phyloP scores from a whole-genome alignment of 208 protist species.

The Leishmania turanica region DNA sequence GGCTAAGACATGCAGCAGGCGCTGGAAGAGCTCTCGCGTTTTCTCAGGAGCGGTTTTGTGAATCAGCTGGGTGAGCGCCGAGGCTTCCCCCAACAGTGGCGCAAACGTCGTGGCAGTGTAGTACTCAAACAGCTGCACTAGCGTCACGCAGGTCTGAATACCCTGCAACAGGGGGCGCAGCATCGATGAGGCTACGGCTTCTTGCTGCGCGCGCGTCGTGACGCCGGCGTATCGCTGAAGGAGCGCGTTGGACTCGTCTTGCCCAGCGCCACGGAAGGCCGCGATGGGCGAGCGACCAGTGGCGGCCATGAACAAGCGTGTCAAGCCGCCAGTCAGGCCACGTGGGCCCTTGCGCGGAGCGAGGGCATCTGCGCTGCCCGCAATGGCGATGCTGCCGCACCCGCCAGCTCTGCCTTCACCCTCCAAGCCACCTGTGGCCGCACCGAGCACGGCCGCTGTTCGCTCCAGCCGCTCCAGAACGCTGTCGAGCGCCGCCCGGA shows the following conservation, averaged over 20 bases:
- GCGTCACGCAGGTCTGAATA: constrained; percentile 49
- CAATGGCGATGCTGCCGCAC: neutral
- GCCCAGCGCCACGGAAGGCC: constrained; percentile 5
- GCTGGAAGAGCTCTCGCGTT: constrained; percentile 47
- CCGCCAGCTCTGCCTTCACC: neutral
- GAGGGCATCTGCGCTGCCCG: neutral
- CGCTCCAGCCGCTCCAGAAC: constrained; percentile 64
- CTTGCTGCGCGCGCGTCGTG: constrained; percentile 62
- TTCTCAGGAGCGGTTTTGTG: constrained; percentile 47
- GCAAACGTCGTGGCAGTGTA: constrained; percentile 59
- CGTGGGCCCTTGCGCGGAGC: constrained; percentile 29
- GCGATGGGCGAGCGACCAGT: constrained; percentile 31
- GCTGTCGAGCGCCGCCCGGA: constrained; percentile 58
- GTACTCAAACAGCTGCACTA: constrained; percentile 80
- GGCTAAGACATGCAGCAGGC: constrained; percentile 41
- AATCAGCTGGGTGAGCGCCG: constrained; percentile 60
- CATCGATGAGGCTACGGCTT: constrained; percentile 39
- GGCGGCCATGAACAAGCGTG: constrained; percentile 43
- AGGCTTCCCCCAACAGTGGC: constrained; percentile 50
- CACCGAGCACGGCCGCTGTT: constrained; percentile 25
- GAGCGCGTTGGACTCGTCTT: constrained; percentile 15
- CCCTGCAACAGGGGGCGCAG: constrained; percentile 44
- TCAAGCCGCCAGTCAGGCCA: constrained; percentile 42
- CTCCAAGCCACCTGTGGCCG: neutral
- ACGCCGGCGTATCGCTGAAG: constrained; percentile 51